Conservation (phyloP, 805 yeast species). For the Ogataea minuta region DNA sequence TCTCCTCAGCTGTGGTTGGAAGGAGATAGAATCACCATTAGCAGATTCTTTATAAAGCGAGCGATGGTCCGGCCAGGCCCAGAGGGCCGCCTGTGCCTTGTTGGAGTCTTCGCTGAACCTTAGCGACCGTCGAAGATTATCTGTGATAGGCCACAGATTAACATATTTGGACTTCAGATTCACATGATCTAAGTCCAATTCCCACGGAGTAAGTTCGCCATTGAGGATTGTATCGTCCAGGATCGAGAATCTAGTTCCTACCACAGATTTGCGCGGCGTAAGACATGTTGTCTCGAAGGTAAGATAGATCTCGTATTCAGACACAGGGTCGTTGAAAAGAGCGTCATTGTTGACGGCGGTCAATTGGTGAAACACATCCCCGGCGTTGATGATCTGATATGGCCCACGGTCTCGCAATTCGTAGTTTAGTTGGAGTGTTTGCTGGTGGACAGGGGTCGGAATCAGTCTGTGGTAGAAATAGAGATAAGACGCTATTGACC, state of each 20-base stretch:
- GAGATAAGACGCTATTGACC: constrained; percentile 32
- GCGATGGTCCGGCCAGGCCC: constrained; percentile 24
- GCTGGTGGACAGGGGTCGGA: constrained; percentile 24
- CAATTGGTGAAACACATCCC: constrained; percentile 16
- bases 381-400: constrained; percentile 20
- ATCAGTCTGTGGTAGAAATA: constrained; percentile 32
- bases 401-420: constrained; percentile 26
- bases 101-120: constrained; percentile 18
- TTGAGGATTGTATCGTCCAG: constrained; percentile 24
- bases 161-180: constrained; percentile 19
- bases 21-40: too few species aligned
- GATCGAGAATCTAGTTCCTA: constrained; percentile 24
- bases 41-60: constrained; percentile 2
- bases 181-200: constrained; percentile 16
- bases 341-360: constrained; percentile 8
- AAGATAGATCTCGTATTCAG: constrained; percentile 23
- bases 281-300: constrained; percentile 17
- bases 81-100: constrained; percentile 5
- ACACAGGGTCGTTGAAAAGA: constrained; percentile 14
- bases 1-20: constrained; percentile 3
- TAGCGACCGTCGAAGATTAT: constrained; percentile 18
- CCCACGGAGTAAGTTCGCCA: constrained; percentile 24
- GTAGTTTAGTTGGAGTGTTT: constrained; percentile 20
- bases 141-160: constrained; percentile 30
- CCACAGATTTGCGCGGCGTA: constrained; percentile 5